phyloP scores from a whole-genome alignment of 1,284 basidiomycete species.

The Fomitopsis palustris region DNA sequence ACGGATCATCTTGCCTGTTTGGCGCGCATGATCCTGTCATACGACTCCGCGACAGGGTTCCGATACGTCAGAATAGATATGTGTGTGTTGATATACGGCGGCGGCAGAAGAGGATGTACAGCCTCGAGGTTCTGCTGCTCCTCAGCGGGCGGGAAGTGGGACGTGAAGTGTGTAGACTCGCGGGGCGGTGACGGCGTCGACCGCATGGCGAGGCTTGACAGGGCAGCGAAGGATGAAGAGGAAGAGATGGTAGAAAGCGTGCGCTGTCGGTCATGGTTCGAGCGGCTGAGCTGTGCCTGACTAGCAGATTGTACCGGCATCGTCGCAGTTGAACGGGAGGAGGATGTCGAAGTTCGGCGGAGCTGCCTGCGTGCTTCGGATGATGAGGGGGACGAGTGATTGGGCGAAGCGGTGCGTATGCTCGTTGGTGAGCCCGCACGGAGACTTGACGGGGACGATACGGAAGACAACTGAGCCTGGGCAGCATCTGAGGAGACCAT shows the following conservation, averaged over 20 bases:
- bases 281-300: slow-evolving; percentile 31
- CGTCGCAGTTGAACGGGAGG: slow-evolving; percentile 57
- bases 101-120: slow-evolving; percentile 65
- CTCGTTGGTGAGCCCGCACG: slow-evolving; percentile 30
- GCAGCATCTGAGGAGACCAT: slow-evolving; percentile 50
- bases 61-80: slow-evolving; percentile 60
- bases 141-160: slow-evolving; percentile 54
- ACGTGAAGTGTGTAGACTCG: slow-evolving; percentile 40
- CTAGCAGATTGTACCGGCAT: slow-evolving; percentile 42
- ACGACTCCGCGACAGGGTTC: slow-evolving; percentile 64
- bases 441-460: slow-evolving; percentile 30
- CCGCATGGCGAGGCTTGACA: slow-evolving; percentile 60
- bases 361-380: slow-evolving; percentile 28
- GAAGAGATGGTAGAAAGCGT: slow-evolving; percentile 65
- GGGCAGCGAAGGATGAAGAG: slow-evolving; percentile 56
- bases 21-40: slow-evolving; percentile 61
- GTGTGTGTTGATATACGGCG: slow-evolving; percentile 66
- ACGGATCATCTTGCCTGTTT: slow-evolving; percentile 33
- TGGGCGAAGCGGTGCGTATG: slow-evolving; percentile 30
- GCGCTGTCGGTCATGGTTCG: slow-evolving; percentile 50
- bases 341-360: slow-evolving; percentile 65
- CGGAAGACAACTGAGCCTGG: slow-evolving; percentile 39
- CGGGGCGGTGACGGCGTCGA: slow-evolving; percentile 45
- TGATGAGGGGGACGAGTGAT: slow-evolving; percentile 26
- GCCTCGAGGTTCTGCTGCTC: slow-evolving; percentile 48